phyloP scores from a whole-genome alignment of 805 yeast species.

The Zygotorulaspora sp. region DNA sequence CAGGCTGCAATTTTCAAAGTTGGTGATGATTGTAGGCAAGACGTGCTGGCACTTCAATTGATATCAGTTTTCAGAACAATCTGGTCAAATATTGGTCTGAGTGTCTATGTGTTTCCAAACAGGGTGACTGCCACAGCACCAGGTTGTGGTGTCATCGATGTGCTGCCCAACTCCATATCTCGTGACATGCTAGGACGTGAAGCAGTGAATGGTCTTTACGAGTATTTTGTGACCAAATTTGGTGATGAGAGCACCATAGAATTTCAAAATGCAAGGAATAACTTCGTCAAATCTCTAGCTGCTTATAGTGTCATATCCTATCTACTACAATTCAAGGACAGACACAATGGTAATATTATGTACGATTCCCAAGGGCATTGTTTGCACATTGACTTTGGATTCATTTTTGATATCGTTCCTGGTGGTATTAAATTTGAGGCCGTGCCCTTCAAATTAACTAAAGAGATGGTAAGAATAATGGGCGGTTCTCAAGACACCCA shows the following conservation, averaged over 20 bases:
- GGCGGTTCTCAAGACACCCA: slow-evolving; percentile 87
- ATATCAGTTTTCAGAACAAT: slow-evolving; percentile 87
- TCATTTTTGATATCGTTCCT: slow-evolving; percentile 97
- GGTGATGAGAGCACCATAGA: slow-evolving; percentile 91
- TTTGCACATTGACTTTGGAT: slow-evolving; percentile 95
- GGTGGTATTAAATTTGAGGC: slow-evolving; percentile 98
- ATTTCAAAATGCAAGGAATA: slow-evolving; percentile 86
- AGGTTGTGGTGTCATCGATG: slow-evolving; percentile 98
- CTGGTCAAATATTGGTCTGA: slow-evolving; percentile 84
- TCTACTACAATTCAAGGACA: slow-evolving; percentile 87
- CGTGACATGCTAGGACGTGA: slow-evolving; percentile 99
- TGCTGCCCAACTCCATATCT: slow-evolving; percentile 88
- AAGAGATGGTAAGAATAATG: slow-evolving; percentile 93
- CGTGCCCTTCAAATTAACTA: slow-evolving; percentile 95
- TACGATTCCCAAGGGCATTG: slow-evolving; percentile 94
- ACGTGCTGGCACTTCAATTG: slow-evolving; percentile 86
- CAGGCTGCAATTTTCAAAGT: slow-evolving; percentile 97
- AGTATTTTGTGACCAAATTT: slow-evolving; percentile 84
- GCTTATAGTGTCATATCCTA: slow-evolving; percentile 92
- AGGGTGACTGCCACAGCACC: slow-evolving; percentile 98
- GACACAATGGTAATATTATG: slow-evolving; percentile 98
- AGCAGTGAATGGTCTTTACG: slow-evolving; percentile 94
- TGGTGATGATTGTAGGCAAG: slow-evolving; percentile 99
- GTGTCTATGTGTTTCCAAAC: slow-evolving; percentile 86
- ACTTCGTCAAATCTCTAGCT: slow-evolving; percentile 89